A percentile compares a stretch with the other conserved stretches of the same genome.
Conservation (phyloP, 140 eudicot species). For the Erigeron philadelphicus region DNA sequence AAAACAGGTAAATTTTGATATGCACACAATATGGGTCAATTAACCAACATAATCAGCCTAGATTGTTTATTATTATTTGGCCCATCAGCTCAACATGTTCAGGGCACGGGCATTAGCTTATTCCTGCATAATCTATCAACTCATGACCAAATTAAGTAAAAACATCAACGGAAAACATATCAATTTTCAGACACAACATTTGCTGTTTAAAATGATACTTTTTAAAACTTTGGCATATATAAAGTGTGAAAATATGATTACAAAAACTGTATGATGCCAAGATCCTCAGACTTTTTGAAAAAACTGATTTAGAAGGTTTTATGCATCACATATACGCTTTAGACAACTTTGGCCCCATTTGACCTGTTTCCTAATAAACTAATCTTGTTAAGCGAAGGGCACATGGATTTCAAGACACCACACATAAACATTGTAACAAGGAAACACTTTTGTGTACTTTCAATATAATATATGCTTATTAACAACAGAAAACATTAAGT, state of each 20-base stretch:
- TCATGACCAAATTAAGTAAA: too few relatives aligned
- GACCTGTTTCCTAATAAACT: background rate
- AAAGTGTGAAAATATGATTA: background rate
- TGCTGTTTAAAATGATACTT: too few relatives aligned
- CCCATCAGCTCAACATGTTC: too few relatives aligned
- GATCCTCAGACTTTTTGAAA: background rate
- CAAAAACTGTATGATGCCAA: background rate
- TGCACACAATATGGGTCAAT: too few relatives aligned
- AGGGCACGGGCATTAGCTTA: too few relatives aligned
- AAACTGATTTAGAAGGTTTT: background rate
- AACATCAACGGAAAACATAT: too few relatives aligned
- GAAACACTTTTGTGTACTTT: slow-evolving; percentile 8
- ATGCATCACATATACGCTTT: background rate
- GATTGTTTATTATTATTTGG: too few relatives aligned
- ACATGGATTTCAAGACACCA: slow-evolving; percentile 4
- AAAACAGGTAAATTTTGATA: background rate
- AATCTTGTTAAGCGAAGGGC: slow-evolving; percentile 3
- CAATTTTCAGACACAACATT: too few relatives aligned
- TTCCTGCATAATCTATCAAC: too few relatives aligned
- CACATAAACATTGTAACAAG: slow-evolving; percentile 9
- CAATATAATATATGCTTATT: background rate
- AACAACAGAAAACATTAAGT: slow-evolving; percentile 10
- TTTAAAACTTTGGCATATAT: too few relatives aligned
- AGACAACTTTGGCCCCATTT: background rate
- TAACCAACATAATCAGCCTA: too few relatives aligned